These are phyloP conservation scores for Eimeria mitis DNA, from an alignment of 169 alveolate species.

Conservation along the genomic window DNA sequence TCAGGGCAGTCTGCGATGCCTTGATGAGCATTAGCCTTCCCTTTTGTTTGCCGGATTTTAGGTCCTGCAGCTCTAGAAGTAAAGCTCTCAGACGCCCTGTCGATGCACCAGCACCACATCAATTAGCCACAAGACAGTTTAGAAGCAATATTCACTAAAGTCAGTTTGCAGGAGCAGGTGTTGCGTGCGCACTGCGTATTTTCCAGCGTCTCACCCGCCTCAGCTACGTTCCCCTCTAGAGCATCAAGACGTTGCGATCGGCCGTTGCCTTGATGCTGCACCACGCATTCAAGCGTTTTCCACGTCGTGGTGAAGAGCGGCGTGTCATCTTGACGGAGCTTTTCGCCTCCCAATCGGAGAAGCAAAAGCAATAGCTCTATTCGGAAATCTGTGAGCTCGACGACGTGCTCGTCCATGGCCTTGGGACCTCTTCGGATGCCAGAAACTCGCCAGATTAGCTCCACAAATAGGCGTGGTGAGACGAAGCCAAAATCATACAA, in stretches of 20 bases:
- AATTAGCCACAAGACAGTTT: not conserved
- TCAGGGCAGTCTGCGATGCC: conserved; percentile 78
- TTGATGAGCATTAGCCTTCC: conserved; percentile 6
- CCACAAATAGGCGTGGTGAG: conserved; percentile 43
- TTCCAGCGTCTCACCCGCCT: conserved; percentile 2
- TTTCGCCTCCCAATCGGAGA: conserved; percentile 77
- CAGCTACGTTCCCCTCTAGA: not conserved
- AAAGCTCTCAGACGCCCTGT: conserved; percentile 56
- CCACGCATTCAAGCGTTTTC: conserved; percentile 33
- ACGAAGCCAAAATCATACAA: conserved; percentile 61
- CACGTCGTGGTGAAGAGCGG: conserved; percentile 61
- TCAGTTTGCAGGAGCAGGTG: not conserved
- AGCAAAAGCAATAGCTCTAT: conserved; percentile 71
- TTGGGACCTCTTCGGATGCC: not conserved
- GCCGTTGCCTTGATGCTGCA: not conserved
- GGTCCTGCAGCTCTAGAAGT: conserved; percentile 67
- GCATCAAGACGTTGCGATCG: not conserved
- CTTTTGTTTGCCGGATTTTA: conserved; percentile 40
- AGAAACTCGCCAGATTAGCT: conserved; percentile 11
- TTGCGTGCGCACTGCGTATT: not conserved
- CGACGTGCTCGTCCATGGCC: not conserved
- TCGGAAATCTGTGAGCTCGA: conserved; percentile 60
- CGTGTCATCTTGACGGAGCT: conserved; percentile 66
- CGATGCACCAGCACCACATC: not conserved
- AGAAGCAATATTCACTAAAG: not conserved